Evolutionary conservation across 208 protist genomes (phyloP).

Genomic region (Trypanosoma boissoni): DNA sequence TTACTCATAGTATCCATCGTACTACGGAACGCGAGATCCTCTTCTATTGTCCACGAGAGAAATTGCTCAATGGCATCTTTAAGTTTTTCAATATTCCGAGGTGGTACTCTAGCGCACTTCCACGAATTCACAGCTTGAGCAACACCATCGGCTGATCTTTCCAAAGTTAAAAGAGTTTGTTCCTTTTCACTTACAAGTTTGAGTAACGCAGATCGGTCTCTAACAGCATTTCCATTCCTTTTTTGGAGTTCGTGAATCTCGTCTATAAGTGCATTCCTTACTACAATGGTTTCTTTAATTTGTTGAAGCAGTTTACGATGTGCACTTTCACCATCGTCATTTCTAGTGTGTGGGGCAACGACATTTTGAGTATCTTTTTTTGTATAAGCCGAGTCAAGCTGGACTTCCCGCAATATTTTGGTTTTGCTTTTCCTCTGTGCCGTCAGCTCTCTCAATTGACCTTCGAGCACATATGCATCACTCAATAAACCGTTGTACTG

Average conservation of each 20-base stretch:
- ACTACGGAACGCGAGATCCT: background rate
- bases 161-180: background rate
- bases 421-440: background rate
- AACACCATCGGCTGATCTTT: background rate
- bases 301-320: slow-evolving; percentile 2
- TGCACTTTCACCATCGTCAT: background rate
- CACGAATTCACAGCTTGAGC: background rate
- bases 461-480: background rate
- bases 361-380: background rate
- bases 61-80: background rate
- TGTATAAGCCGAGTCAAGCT: background rate
- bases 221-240: background rate
- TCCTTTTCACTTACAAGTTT: background rate
- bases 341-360: background rate
- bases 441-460: background rate
- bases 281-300: slow-evolving; percentile 1
- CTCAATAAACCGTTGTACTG: background rate
- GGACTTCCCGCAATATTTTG: background rate
- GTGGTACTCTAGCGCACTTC: background rate
- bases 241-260: slow-evolving; percentile 7
- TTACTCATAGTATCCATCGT: background rate
- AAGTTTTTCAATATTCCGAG: background rate
- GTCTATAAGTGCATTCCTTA: background rate
- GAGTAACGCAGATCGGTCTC: background rate
- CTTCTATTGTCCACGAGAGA: slow-evolving; percentile 2